Percentiles rank a stretch among this genome's conserved stretches.
Conservation (phyloP, 345 rosid species). For the Gynandropsis gynandra region DNA sequence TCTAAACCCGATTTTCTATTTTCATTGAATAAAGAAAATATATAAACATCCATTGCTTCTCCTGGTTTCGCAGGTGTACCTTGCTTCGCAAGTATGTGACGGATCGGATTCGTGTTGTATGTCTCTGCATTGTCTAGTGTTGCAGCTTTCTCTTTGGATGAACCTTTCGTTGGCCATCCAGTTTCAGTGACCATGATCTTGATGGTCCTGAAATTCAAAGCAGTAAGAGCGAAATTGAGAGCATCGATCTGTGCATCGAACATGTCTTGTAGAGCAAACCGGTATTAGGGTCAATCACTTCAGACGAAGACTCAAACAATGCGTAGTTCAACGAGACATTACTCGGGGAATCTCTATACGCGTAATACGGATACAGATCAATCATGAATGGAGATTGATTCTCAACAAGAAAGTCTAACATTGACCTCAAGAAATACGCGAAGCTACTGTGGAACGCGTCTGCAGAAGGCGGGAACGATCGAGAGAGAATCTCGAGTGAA, state of each 20-base stretch:
- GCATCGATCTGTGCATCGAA: slow-evolving; percentile 98
- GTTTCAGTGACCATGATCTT: slow-evolving; percentile 89
- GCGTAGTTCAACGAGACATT: slow-evolving; percentile 81
- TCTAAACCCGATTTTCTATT: slow-evolving; percentile 70
- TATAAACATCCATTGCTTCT: slow-evolving; percentile 54
- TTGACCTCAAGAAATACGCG: slow-evolving; percentile 68
- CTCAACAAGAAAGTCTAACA: slow-evolving; percentile 84
- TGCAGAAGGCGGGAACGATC: slow-evolving; percentile 94
- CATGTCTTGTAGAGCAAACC: slow-evolving; percentile 86
- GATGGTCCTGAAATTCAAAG: slow-evolving; percentile 72
- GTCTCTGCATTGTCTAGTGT: slow-evolving; percentile 83
- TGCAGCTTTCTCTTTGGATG: slow-evolving; percentile 72
- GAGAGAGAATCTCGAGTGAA: slow-evolving; percentile 73
- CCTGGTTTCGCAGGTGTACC: slow-evolving; percentile 91
- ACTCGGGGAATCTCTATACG: slow-evolving; percentile 66
- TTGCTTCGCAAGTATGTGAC: slow-evolving; percentile 54
- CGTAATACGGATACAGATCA: slow-evolving; percentile 80
- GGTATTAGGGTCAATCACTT: slow-evolving; percentile 80
- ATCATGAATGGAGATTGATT: slow-evolving; percentile 91
- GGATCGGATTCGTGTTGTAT: slow-evolving; percentile 63
- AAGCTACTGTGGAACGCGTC: slow-evolving; percentile 77
- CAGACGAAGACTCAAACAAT: slow-evolving; percentile 65
- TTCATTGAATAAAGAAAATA: slow-evolving; percentile 87
- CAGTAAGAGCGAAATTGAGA: slow-evolving; percentile 60
- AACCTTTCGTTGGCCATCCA: slow-evolving; percentile 89